These are phyloP conservation scores for Bruguiera hainesii DNA, from an alignment of 441 rosid genomes.

Conservation along the genomic window DNA sequence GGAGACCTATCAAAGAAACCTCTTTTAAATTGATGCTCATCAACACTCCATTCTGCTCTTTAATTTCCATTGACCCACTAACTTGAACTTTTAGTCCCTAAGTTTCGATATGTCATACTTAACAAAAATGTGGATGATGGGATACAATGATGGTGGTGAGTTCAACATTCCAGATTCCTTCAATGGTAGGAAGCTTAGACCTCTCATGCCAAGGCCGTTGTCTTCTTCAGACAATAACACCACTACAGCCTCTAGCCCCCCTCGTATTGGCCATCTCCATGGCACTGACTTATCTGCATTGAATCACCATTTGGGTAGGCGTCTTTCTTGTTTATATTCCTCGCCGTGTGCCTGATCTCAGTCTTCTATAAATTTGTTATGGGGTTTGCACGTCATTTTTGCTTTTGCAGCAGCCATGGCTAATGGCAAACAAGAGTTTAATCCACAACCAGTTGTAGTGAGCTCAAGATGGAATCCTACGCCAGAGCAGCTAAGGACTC, in stretches of 20 bases:
- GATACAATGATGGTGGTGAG: slow-evolving; percentile 65
- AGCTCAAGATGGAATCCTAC: slow-evolving; percentile 98
- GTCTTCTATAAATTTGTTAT: not conserved
- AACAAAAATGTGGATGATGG: slow-evolving; percentile 75
- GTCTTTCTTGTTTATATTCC: not conserved
- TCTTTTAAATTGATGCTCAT: not conserved
- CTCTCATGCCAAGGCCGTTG: slow-evolving; percentile 70
- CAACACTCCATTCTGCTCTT: not conserved
- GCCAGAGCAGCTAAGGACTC: slow-evolving; percentile 81
- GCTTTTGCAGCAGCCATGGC: slow-evolving; percentile 31
- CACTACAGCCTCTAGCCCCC: slow-evolving; percentile 25
- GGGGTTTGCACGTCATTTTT: not conserved
- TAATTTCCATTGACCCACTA: not conserved
- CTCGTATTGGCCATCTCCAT: slow-evolving; percentile 34
- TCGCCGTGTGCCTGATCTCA: not conserved
- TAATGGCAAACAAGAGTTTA: slow-evolving; percentile 64
- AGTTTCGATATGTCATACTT: not conserved
- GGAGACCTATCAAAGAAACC: slow-evolving; percentile 3
- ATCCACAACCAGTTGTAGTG: slow-evolving; percentile 54
- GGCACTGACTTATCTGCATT: slow-evolving; percentile 42
- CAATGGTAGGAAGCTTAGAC: slow-evolving; percentile 70
- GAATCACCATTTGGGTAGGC: slow-evolving; percentile 51
- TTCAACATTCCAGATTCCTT: slow-evolving; percentile 56
- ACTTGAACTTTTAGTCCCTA: not conserved
- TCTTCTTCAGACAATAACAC: slow-evolving; percentile 27